Conservation (phyloP, 2,329 filamentous ascomycete species). For the Paecilomyces formosus region DNA sequence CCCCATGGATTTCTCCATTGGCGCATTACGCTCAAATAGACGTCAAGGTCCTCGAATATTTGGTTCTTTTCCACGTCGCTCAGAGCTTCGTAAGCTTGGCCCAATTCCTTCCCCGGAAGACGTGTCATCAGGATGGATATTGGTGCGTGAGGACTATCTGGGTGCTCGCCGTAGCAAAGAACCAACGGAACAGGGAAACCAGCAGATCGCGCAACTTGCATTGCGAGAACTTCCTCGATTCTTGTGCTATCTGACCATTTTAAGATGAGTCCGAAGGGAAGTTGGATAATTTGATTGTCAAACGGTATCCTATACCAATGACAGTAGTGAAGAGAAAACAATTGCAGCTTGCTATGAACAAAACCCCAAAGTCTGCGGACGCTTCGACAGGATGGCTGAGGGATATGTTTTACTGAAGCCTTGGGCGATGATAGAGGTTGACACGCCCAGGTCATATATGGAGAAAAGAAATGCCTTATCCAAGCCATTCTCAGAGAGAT, state of each 20-base stretch:
- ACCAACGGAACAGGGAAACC: constrained; percentile 25
- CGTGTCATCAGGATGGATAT: constrained; percentile 34
- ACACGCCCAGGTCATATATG: too few relatives aligned
- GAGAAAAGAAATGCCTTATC: too few relatives aligned
- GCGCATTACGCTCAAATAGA: constrained; percentile 23
- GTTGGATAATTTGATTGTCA: constrained; percentile 24
- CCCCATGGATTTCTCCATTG: constrained; percentile 20
- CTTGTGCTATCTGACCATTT: constrained; percentile 32
- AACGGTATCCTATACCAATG: constrained; percentile 19
- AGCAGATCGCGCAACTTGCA: constrained; percentile 21
- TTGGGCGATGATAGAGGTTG: too few relatives aligned
- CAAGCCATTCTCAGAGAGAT: too few relatives aligned
- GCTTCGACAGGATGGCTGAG: too few relatives aligned
- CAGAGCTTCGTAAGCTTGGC: constrained; percentile 21
- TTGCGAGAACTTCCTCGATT: constrained; percentile 27
- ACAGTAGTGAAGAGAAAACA: constrained; percentile 24
- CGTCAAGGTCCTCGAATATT: constrained; percentile 21
- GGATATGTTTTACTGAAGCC: too few relatives aligned
- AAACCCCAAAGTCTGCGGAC: constrained; percentile 20
- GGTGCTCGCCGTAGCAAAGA: constrained; percentile 26
- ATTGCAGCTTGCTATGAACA: constrained; percentile 17
- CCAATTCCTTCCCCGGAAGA: constrained; percentile 25
- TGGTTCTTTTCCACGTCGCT: constrained; percentile 17
- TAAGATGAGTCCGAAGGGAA: constrained; percentile 30
- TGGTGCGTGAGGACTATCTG: constrained; percentile 20